These are phyloP conservation scores for Elsinoe arachidis DNA, from an alignment of 2,329 filamentous ascomycete genomes.

Conservation along the genomic window DNA sequence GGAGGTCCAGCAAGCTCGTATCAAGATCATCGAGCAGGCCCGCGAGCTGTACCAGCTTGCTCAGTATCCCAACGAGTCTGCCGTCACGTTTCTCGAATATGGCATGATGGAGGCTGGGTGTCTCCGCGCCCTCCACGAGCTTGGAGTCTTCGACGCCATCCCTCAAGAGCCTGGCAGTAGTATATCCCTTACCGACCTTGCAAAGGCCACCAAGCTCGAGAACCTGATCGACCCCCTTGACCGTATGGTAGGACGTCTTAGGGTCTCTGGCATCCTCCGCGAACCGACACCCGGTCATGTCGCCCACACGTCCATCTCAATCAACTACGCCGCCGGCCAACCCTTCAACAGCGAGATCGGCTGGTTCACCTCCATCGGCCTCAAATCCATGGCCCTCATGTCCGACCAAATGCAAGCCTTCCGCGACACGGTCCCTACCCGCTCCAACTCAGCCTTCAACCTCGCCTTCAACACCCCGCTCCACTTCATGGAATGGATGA, in stretches of 20 bases:
- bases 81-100: neutral
- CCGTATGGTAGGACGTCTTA: neutral
- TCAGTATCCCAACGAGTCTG: conserved; percentile 4
- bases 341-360: conserved; percentile 10
- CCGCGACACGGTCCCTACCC: neutral
- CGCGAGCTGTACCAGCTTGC: conserved; percentile 3
- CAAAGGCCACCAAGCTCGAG: conserved; percentile 2
- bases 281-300: conserved; percentile 6
- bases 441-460: conserved; percentile 11
- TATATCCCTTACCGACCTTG: neutral
- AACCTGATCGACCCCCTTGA: neutral
- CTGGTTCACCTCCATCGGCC: conserved; percentile 3
- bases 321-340: conserved; percentile 1
- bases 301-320: conserved; percentile 10
- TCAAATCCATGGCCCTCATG: conserved; percentile 6
- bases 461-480: conserved; percentile 2
- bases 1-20: conserved; percentile 6
- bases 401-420: conserved; percentile 3
- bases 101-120: conserved; percentile 1
- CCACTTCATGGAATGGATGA: conserved; percentile 11
- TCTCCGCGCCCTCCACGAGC: conserved; percentile 2
- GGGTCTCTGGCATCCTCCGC: conserved; percentile 3
- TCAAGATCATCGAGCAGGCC: conserved; percentile 2
- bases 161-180: neutral
- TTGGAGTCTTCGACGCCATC: conserved; percentile 1